Evolutionary conservation across 257 asterid genomes (phyloP), one percentile per base, ranked within the genome.

Genomic region (Capsicum pubescens): DNA sequence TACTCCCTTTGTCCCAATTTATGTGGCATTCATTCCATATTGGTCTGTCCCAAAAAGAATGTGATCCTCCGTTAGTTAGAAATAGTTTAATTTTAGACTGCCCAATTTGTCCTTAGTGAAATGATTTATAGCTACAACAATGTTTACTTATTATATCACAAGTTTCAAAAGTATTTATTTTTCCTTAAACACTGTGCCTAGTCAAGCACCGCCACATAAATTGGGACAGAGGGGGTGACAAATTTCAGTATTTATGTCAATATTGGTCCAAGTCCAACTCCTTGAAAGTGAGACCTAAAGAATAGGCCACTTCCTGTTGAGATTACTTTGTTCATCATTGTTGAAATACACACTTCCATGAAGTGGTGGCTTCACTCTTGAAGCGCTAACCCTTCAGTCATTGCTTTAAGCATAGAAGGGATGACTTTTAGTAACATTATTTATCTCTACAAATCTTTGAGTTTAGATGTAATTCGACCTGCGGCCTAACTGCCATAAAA

Each of bases 161-260:
- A 32, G 46, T 64, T 26, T 64, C 9, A 32, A 64, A 64, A 64
- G 5, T 32, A 5, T 64, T 64, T 64, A 4, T 64, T 64, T 64
- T 32, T 64, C 32, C 39, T 64, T 14, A 5, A 64, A 64, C 42
- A 21, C 44, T 3, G 44, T 64, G 17, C 44, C 70, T 44, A 61
- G 26, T 64, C 26, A 64, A 26, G 26, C 71, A 64, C 39, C 71
- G 15, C 46, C 44, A 26, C 5, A 64, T 64, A 64, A 32, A 64
- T 64, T 64, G 71, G 44, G 46, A 64, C 14, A 9, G 71, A 32
- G 46, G n/a, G 39, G 6, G 46, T 64, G 48, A 32, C 72, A 32
- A 66, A 66, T 66, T 58, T 66, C 42, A 66, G 72, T 66, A 66
- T 32, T 66, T 17, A 67, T 67, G 74, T 67, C 74, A 67, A 1